Base-by-base conservation (phyloP, 306 rosid genomes). In the Inga oerstediana region DNA sequence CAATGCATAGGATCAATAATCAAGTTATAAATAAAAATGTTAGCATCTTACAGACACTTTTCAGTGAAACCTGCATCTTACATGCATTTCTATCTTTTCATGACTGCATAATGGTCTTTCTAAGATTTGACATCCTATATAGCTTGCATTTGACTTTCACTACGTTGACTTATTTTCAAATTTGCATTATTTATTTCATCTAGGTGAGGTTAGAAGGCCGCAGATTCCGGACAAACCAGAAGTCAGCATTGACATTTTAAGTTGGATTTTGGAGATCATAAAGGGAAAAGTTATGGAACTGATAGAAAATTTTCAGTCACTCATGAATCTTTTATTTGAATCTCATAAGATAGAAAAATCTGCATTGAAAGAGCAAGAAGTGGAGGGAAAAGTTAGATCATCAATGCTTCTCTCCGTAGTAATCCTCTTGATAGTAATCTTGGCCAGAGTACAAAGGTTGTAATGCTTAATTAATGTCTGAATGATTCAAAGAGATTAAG, bases 381-480 rank as follows among this genome's bases (percentile, higher is more conserved):
- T 88, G 37, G 81, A 88, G 27, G 90, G 85, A 61, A 92, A 90
- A 82, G 70, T 92, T 35, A 81, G 85, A 68, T 87, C 97, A n/a
- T 85, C 97, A 17, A 43, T 89, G 12, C 88, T 84, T 81, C 91
- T 92, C 66, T 77, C 92, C 32, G 49, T 94, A 30, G 81, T 92
- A 13, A 78, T 87, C 81, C 68, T 92, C 32, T 56, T 94, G 59
- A 88, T 88, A 76, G 90, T 85, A 64, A 79, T 90, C 24, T 76
- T 90, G 72, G 86, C 91, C 74, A 88, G 93, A 73, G 82, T 51
- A 6, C 84, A 79, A 59, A 76, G 6, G 66, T 22, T 12, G 77
- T 85, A 89, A 75, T 58, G 11, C 34, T 24, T 24, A 1, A 22
- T 24, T 24, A 1, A 22, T n/a, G 13, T 46, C 20, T 66, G 52